These are phyloP conservation scores for Ormosia emarginata DNA, from an alignment of 306 rosid genomes.

Conservation along the genomic window DNA sequence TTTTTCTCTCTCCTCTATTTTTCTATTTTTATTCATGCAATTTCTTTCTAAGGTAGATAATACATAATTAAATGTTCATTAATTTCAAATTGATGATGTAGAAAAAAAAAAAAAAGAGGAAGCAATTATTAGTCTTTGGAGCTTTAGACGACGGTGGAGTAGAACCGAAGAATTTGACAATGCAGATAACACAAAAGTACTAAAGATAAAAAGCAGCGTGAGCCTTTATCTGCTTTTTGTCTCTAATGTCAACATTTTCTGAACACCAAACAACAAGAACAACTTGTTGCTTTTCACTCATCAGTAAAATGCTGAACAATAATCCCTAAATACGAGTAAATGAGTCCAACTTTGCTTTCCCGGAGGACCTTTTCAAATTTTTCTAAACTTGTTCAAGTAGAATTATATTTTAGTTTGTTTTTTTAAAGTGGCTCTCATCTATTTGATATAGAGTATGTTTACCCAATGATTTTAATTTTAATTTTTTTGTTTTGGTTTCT, in stretches of 20 bases:
- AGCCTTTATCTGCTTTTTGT: conserved; percentile 26
- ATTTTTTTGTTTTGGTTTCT: too few species aligned
- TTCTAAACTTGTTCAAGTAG: neutral
- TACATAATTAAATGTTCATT: neutral
- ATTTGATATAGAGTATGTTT: too few species aligned
- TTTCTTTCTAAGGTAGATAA: neutral
- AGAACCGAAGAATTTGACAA: conserved; percentile 51
- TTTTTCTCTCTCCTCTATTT: neutral
- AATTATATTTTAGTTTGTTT: neutral
- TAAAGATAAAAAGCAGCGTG: neutral
- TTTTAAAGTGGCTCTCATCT: too few species aligned
- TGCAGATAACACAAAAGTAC: conserved; percentile 22
- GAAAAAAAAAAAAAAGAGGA: neutral
- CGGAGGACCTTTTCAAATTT: neutral
- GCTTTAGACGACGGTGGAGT: conserved; percentile 22
- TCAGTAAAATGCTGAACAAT: neutral
- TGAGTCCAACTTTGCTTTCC: conserved; percentile 29
- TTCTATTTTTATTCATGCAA: too few species aligned
- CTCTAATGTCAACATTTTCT: conserved; percentile 16
- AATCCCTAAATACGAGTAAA: neutral
- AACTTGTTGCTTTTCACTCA: neutral
- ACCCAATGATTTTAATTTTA: too few species aligned
- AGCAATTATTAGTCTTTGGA: neutral
- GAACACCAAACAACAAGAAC: conserved; percentile 11
- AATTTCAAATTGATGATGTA: neutral